These are phyloP conservation scores for Fomitopsis schrenkii DNA, from an alignment of 1,284 basidiomycete species.

Conservation along the genomic window DNA sequence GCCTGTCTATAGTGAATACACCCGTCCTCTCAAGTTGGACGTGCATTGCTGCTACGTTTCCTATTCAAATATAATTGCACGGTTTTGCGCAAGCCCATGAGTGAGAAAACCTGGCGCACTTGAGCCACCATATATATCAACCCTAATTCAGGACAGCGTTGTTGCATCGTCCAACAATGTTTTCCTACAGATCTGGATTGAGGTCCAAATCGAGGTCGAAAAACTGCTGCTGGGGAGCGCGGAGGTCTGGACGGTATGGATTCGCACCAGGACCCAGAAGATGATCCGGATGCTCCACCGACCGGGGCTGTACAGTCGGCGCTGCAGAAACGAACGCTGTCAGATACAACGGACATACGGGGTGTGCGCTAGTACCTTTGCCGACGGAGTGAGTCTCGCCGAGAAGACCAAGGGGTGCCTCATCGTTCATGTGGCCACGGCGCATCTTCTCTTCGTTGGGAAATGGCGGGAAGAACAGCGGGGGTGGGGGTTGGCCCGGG, in stretches of 20 bases:
- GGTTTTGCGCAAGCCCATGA: too few species aligned
- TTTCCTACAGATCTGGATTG: slow-evolving; percentile 61
- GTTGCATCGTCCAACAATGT: background rate
- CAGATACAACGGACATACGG: background rate
- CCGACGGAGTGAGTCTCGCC: slow-evolving; percentile 80
- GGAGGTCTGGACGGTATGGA: slow-evolving; percentile 64
- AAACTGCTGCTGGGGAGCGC: slow-evolving; percentile 52
- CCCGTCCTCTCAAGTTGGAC: too few species aligned
- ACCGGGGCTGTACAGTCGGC: slow-evolving; percentile 55
- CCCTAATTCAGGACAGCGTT: too few species aligned
- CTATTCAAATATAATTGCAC: too few species aligned
- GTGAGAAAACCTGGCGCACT: too few species aligned
- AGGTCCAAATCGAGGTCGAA: slow-evolving; percentile 77
- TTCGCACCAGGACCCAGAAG: slow-evolving; percentile 47
- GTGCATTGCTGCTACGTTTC: too few species aligned
- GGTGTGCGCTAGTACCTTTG: slow-evolving; percentile 39
- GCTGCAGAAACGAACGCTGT: slow-evolving; percentile 30
- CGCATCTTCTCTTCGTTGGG: slow-evolving; percentile 87
- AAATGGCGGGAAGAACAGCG: slow-evolving; percentile 80
- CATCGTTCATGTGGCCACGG: slow-evolving; percentile 68
- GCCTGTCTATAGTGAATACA: too few species aligned
- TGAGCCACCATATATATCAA: too few species aligned
- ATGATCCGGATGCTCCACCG: slow-evolving; percentile 41
- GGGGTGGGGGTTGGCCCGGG: slow-evolving; percentile 67
- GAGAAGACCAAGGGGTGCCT: slow-evolving; percentile 68